Evolutionary conservation across 768 basidiomycete species (phyloP).

Genomic region (Russula sp.): DNA sequence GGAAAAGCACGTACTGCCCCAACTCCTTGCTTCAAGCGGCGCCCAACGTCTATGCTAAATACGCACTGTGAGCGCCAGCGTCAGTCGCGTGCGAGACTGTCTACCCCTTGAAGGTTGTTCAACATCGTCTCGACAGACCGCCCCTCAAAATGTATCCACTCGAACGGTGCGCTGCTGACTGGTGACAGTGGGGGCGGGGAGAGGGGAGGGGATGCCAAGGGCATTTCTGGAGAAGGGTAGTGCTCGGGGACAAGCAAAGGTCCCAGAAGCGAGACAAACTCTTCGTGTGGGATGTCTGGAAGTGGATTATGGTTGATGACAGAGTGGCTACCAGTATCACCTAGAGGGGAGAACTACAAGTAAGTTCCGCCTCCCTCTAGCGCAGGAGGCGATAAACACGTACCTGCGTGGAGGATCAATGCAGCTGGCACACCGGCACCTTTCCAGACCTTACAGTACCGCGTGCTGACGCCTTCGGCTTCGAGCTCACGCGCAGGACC

Average conservation of each 20-base stretch:
- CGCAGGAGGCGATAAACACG: constrained; percentile 19
- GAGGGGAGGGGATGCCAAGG: constrained; percentile 19
- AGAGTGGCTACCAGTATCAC: constrained; percentile 53
- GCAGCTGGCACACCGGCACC: constrained; percentile 70
- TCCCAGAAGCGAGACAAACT: constrained; percentile 73
- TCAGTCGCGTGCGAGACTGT: constrained; percentile 75
- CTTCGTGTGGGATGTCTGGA: constrained; percentile 81
- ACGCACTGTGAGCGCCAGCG: constrained; percentile 81
- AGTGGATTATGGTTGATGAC: constrained; percentile 85
- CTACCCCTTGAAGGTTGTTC: constrained; percentile 70
- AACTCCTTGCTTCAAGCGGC: constrained; percentile 70
- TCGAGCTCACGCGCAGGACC: too few relatives aligned
- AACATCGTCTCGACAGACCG: constrained; percentile 73
- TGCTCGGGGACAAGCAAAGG: constrained; percentile 82
- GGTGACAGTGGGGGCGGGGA: constrained; percentile 22
- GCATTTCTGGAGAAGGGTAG: constrained; percentile 41
- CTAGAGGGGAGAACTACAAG: constrained; percentile 28
- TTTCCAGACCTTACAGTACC: constrained; percentile 69
- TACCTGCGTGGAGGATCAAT: constrained; percentile 75
- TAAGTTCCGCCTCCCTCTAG: background rate
- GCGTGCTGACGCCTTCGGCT: too few relatives aligned
- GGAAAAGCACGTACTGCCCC: constrained; percentile 55
- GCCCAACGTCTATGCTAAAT: constrained; percentile 73
- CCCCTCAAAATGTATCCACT: constrained; percentile 86
- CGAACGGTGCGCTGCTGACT: constrained; percentile 55